Base-by-base conservation (phyloP, 2,329 filamentous ascomycete genomes). In the Fusarium pseudonygamai region DNA sequence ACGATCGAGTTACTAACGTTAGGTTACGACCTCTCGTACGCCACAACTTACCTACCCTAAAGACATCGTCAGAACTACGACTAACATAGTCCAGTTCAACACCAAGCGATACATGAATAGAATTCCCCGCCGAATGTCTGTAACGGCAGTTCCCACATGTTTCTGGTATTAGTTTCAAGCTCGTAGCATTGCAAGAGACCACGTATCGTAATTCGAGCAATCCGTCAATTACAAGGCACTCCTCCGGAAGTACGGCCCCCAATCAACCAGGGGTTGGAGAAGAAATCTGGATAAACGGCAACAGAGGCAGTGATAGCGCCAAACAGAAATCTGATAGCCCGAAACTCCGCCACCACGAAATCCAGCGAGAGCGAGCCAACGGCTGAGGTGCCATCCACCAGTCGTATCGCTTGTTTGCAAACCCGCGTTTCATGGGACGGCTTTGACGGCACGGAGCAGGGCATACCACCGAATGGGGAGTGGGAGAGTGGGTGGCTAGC, bases 231-330 rank as follows among this genome's bases (percentile, higher is more conserved):
- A 55, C 7, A 55, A 55, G 15, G 43, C 36, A 60, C 45, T 59
- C 18, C 34, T 39, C 57, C 65, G 65, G 67, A 69, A 64, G 46
- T 69, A 69, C 65, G 59, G 67, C 65, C 66, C 55, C 36, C 24
- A 26, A 26, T 52, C 47, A 58, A 30, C n/a, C 56, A 73, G 73
- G 72, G 69, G 67, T 16, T 20, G 32, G n/a, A 16, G 20, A 55
- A n/a, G 50, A 32, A 73, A 76, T 71, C 67, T 78, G 76, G 76
- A 75, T 78, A 78, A 77, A 67, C 76, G 76, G 76, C 76, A 78
- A 71, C 46, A 28, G 32, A 57, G 40, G 42, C 22, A 58, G 56
- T 59, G 55, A 75, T 72, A 76, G 75, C 65, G 75, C 56, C 60
- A 69, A 74, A 64, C 71, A 64, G 67, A 40, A 28, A 49, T 50